Conservation (phyloP, 306 rosid species). For the Rubus parviflorus region DNA sequence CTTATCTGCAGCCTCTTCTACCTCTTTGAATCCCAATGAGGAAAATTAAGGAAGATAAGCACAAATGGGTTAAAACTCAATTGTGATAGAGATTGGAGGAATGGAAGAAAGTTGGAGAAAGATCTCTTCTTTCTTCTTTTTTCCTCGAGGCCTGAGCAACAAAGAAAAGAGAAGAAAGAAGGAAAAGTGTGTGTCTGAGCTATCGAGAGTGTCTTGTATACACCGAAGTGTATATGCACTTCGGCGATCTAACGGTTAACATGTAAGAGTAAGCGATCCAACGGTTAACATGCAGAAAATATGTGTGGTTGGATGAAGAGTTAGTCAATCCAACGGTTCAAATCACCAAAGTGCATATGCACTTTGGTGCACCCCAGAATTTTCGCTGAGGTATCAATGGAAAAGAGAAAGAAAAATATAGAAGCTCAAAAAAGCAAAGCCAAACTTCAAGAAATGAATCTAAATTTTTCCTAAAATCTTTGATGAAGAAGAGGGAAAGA, state of each 20-base stretch:
- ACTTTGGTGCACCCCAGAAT: too few relatives aligned
- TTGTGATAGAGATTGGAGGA: slow-evolving; percentile 24
- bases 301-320: too few relatives aligned
- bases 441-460: slow-evolving; percentile 56
- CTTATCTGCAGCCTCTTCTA: slow-evolving; percentile 28
- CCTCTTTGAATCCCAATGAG: slow-evolving; percentile 40
- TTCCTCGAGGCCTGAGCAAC: slow-evolving; percentile 38
- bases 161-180: slow-evolving; percentile 34
- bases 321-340: too few relatives aligned
- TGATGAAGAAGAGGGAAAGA: slow-evolving; percentile 5
- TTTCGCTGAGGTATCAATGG: slow-evolving; percentile 30
- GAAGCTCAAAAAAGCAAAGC: slow-evolving; percentile 26
- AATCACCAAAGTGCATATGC: too few relatives aligned
- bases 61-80: slow-evolving; percentile 31
- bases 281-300: too few relatives aligned
- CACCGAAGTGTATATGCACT: too few relatives aligned
- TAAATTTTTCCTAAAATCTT: slow-evolving; percentile 29
- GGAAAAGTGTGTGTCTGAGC: slow-evolving; percentile 7
- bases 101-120: slow-evolving; percentile 24
- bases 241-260: too few relatives aligned
- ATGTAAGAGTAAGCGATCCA: too few relatives aligned
- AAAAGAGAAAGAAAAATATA: slow-evolving; percentile 19
- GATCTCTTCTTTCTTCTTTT: slow-evolving; percentile 39
- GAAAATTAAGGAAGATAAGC: slow-evolving; percentile 26
- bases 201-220: too few relatives aligned